Evolutionary conservation across 1,139 yeast genomes (phyloP).

Genomic region (Candida labiduridarum): DNA sequence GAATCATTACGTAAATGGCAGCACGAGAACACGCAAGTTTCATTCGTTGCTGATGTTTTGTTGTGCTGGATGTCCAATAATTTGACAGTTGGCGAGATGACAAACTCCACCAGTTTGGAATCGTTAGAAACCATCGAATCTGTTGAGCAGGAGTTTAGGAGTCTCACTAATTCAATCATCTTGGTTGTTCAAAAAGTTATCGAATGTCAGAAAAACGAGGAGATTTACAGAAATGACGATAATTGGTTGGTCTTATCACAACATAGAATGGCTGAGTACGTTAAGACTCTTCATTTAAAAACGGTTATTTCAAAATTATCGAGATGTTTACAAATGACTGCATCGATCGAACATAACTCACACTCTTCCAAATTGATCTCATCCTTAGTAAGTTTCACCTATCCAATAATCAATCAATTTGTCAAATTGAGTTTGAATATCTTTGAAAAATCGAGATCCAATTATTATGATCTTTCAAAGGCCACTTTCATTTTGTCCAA

Average conservation of each 20-base stretch:
- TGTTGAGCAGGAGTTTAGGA: conserved; percentile 51
- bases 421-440: conserved; percentile 44
- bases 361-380: conserved; percentile 38
- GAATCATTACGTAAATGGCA: conserved; percentile 32
- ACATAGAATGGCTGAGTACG: conserved; percentile 38
- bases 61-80: conserved; percentile 37
- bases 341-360: conserved; percentile 35
- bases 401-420: conserved; percentile 62
- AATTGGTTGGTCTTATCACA: conserved; percentile 64
- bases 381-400: conserved; percentile 53
- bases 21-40: conserved; percentile 21
- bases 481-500: conserved; percentile 64
- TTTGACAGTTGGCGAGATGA: conserved; percentile 20
- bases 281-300: conserved; percentile 30
- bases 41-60: conserved; percentile 52
- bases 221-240: conserved; percentile 54
- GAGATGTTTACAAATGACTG: conserved; percentile 20
- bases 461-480: conserved; percentile 56
- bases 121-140: conserved; percentile 29
- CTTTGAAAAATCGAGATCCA: conserved; percentile 41
- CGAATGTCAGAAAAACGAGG: conserved; percentile 30
- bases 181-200: conserved; percentile 65
- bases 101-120: conserved; percentile 27
- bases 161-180: conserved; percentile 61
- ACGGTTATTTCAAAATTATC: conserved; percentile 29